Evolutionary conservation across 2,329 filamentous ascomycete species (phyloP).

Genomic region (Xylariomycetidae sp.): DNA sequence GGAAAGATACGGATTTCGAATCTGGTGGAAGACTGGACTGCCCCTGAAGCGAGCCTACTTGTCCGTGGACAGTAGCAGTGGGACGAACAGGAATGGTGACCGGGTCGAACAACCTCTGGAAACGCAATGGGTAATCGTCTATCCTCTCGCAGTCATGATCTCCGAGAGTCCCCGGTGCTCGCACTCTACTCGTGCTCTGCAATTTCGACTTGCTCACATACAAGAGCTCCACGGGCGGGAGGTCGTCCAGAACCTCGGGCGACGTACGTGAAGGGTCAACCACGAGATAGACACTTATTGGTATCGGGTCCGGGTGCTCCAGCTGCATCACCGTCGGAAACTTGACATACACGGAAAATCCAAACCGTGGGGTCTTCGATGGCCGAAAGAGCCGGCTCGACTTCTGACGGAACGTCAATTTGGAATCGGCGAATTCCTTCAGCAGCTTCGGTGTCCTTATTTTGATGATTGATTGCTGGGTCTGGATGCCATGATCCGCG

Average conservation of each 20-base stretch:
- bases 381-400: conserved; percentile 5
- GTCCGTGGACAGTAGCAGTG: background rate
- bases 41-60: no score
- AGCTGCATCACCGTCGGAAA: conserved; percentile 5
- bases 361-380: conserved; percentile 5
- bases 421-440: conserved; percentile 1
- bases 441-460: conserved; percentile 3
- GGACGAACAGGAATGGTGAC: background rate
- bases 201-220: background rate
- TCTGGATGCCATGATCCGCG: background rate
- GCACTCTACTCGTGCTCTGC: background rate
- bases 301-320: conserved; percentile 5
- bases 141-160: background rate
- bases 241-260: background rate
- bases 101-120: background rate
- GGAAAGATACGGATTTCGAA: background rate
- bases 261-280: background rate
- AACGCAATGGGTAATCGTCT: background rate
- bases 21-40: background rate
- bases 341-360: conserved; percentile 2
- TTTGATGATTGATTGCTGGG: background rate
- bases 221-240: background rate
- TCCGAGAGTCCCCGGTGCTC: background rate
- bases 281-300: conserved; percentile 3
- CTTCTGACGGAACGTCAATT: conserved; percentile 4